Evolutionary conservation across 139 green algal species (phyloP).

Genomic region (Coelastrella sp.): DNA sequence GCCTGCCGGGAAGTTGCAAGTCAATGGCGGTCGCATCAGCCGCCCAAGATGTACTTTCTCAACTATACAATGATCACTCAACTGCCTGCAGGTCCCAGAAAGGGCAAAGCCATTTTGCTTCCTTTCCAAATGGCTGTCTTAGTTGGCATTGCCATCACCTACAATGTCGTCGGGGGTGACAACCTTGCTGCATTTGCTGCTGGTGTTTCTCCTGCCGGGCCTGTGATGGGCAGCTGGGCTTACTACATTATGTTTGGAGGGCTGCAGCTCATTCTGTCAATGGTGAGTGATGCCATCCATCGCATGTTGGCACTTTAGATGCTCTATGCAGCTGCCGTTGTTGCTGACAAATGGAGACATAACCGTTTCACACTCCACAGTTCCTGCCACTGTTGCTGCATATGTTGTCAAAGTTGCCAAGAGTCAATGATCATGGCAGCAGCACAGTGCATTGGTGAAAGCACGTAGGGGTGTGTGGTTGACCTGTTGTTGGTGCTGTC

Average conservation of each 20-base stretch:
- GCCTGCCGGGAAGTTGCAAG: no score
- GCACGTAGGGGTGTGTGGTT: neutral
- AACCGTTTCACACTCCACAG: neutral
- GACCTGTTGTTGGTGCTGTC: constrained; percentile 19
- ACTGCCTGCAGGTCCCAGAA: constrained; percentile 11
- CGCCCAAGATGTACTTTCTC: neutral
- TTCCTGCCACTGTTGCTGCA: neutral
- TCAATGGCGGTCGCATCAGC: no score
- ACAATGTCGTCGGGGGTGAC: constrained; percentile 28
- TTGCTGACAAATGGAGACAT: neutral
- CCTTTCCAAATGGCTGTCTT: constrained; percentile 43
- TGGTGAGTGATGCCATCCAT: constrained; percentile 55
- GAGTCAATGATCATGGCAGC: no score
- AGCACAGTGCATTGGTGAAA: no score
- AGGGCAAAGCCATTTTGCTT: constrained; percentile 30
- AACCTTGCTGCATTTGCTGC: neutral
- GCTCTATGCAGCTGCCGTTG: neutral
- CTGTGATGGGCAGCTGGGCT: constrained; percentile 42
- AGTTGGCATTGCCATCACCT: constrained; percentile 48
- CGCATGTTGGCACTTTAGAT: neutral
- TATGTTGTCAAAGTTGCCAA: no score
- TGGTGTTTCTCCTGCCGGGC: neutral
- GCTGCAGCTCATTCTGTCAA: constrained; percentile 61
- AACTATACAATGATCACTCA: neutral
- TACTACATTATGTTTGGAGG: constrained; percentile 63